Evolutionary conservation across 768 basidiomycete species (phyloP).

Genomic region (Tremella fuciformis): DNA sequence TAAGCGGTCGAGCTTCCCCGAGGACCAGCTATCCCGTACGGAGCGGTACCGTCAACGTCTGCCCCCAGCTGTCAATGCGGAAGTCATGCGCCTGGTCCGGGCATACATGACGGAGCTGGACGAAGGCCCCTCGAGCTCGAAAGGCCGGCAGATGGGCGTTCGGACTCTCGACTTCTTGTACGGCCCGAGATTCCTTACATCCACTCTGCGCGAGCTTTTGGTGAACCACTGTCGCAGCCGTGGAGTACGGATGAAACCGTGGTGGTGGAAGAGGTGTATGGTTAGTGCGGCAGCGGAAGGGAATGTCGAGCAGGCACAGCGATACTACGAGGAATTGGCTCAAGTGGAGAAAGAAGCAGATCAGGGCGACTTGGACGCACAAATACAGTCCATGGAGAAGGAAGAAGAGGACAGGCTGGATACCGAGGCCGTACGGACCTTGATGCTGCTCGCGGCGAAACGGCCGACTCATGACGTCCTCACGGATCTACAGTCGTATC

Average conservation of each 20-base stretch:
- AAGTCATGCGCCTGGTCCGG: constrained; percentile 3
- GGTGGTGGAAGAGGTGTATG: constrained; percentile 2
- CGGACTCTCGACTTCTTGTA: constrained; percentile 4
- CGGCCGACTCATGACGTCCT: neutral
- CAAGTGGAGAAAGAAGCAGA: neutral
- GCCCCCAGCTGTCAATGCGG: constrained; percentile 1
- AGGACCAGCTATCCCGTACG: too few species aligned
- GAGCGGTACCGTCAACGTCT: neutral
- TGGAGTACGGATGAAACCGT: neutral
- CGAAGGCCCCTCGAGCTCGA: neutral
- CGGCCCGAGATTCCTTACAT: neutral
- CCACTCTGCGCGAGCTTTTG: neutral
- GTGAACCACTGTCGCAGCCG: neutral
- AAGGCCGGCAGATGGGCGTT: neutral
- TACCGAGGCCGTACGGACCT: too few species aligned
- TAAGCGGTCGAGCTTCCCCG: too few species aligned
- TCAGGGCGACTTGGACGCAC: too few species aligned
- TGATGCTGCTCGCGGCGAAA: too few species aligned
- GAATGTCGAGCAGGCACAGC: neutral
- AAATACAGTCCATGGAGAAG: too few species aligned
- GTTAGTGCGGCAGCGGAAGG: neutral
- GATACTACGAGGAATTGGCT: neutral
- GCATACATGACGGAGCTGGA: neutral
- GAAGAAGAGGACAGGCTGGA: too few species aligned
- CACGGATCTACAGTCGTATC: constrained; percentile 3